These are phyloP conservation scores for Acanthamoeba royreba DNA, from an alignment of 208 protist species.

Conservation along the genomic window DNA sequence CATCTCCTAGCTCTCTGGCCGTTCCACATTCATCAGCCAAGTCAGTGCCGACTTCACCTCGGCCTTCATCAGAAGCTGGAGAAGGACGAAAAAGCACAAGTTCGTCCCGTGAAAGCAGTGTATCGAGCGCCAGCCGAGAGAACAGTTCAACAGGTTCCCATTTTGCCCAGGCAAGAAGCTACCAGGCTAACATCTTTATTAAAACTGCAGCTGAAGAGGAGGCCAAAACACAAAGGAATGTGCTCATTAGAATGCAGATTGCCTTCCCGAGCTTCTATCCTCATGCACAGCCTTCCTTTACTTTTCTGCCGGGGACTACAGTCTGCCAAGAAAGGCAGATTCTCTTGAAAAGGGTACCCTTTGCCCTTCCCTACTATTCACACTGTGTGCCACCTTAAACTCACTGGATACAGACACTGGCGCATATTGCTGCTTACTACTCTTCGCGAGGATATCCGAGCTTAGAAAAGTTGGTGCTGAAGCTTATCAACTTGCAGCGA, in stretches of 20 bases:
- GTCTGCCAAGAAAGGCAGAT: neutral
- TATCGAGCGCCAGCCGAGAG: too few relatives aligned
- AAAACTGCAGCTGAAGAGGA: neutral
- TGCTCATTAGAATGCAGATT: neutral
- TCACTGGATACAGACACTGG: neutral
- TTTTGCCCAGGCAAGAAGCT: neutral
- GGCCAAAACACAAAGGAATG: neutral
- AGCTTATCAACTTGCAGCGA: neutral
- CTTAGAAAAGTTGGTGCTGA: neutral
- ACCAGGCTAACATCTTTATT: neutral
- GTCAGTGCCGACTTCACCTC: neutral
- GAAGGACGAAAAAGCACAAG: too few relatives aligned
- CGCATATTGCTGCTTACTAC: neutral
- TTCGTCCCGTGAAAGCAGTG: too few relatives aligned
- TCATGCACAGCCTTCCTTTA: neutral
- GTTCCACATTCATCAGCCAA: neutral
- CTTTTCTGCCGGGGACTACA: neutral
- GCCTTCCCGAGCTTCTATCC: conserved; percentile 5
- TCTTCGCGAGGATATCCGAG: neutral
- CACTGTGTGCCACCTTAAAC: neutral
- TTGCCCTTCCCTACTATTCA: neutral
- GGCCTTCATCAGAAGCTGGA: too few relatives aligned
- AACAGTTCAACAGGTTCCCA: too few relatives aligned
- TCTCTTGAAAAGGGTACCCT: neutral
- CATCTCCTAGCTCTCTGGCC: neutral